phyloP scores from a whole-genome alignment of 2,329 filamentous ascomycete genomes.

The Monosporascus sp. region DNA sequence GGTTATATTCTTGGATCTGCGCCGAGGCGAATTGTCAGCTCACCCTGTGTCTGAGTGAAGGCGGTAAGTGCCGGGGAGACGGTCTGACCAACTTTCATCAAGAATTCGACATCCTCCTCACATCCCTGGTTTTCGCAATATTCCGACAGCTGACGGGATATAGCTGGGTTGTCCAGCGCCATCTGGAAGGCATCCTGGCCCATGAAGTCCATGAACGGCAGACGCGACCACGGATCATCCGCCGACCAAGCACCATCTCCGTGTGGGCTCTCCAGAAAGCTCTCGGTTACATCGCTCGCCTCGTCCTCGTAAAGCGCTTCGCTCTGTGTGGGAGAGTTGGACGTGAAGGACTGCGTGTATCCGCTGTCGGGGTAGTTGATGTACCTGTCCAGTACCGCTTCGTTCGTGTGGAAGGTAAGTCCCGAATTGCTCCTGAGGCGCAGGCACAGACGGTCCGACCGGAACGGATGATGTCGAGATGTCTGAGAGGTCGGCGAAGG shows the following conservation, averaged over 20 bases:
- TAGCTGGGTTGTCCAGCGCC: conserved; percentile 43
- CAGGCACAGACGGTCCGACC: conserved; percentile 18
- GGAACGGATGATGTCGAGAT: conserved; percentile 9
- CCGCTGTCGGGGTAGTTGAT: conserved; percentile 40
- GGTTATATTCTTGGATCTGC: conserved; percentile 39
- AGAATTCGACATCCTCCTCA: conserved; percentile 46
- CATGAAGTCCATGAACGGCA: conserved; percentile 41
- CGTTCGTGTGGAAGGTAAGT: conserved; percentile 39
- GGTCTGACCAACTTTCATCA: conserved; percentile 37
- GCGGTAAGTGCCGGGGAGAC: neutral
- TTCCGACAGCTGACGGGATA: conserved; percentile 39
- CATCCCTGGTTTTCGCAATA: conserved; percentile 44
- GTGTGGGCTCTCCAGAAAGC: neutral
- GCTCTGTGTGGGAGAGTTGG: conserved; percentile 3
- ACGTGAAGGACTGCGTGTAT: conserved; percentile 21
- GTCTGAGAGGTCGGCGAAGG: neutral
- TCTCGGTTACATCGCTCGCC: neutral
- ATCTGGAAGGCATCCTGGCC: conserved; percentile 44
- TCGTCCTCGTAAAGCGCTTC: conserved; percentile 3
- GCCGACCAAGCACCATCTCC: conserved; percentile 4
- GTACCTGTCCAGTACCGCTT: conserved; percentile 39
- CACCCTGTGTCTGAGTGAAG: neutral
- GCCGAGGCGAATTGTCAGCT: neutral
- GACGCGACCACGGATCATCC: conserved; percentile 3
- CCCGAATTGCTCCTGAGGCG: conserved; percentile 41